phyloP scores from a whole-genome alignment of 2,329 filamentous ascomycete species.

The Fusarium illudens region DNA sequence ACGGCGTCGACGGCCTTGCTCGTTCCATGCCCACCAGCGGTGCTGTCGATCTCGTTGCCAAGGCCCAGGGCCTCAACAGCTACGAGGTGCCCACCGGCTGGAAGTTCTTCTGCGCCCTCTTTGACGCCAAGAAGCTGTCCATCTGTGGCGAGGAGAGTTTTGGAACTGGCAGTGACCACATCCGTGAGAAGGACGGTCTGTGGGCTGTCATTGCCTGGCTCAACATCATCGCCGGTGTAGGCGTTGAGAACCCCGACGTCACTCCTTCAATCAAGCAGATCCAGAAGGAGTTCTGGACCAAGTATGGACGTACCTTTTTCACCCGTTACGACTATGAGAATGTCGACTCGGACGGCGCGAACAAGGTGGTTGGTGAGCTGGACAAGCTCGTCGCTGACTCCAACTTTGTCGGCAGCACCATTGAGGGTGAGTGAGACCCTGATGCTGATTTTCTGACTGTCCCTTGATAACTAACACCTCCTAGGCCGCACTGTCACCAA shows the following conservation, averaged over 20 bases:
- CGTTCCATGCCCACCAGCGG: conserved; percentile 98
- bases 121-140: conserved; percentile 93
- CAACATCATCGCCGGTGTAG: conserved; percentile 96
- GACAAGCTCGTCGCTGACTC: conserved; percentile 78
- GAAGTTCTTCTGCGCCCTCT: conserved; percentile 99
- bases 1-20: conserved; percentile 93
- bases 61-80: conserved; percentile 88
- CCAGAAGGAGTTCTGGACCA: conserved; percentile 96
- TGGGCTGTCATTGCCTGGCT: conserved; percentile 98
- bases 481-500: conserved; percentile 81
- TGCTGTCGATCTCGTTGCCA: conserved; percentile 93
- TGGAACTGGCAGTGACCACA: conserved; percentile 97
- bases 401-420: conserved; percentile 81
- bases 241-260: conserved; percentile 79
- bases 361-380: conserved; percentile 86
- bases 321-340: conserved; percentile 99
- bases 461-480: conserved; percentile 30
- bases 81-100: conserved; percentile 99
- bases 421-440: conserved; percentile 65
- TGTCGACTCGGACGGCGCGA: conserved; percentile 88
- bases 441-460: not conserved
- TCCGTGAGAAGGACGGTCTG: conserved; percentile 97
- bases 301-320: conserved; percentile 98
- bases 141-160: conserved; percentile 99
- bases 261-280: conserved; percentile 95